Evolutionary conservation across 441 rosid genomes (phyloP).

Genomic region (Bocquillonia castaneifolia): DNA sequence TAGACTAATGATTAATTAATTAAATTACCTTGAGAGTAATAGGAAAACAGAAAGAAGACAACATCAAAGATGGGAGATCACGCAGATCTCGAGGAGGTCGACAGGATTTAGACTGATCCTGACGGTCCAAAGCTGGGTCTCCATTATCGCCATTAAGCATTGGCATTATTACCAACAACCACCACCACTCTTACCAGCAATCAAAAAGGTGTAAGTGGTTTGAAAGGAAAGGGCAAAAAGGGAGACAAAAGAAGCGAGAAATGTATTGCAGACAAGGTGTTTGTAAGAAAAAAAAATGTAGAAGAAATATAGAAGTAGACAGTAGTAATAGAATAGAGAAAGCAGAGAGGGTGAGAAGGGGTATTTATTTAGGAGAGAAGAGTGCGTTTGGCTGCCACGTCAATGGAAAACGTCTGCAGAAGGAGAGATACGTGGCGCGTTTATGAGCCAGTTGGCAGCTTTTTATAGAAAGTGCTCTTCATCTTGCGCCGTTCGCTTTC

Average conservation of each 20-base stretch:
- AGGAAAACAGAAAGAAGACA: slow-evolving; percentile 56
- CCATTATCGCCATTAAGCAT: slow-evolving; percentile 30
- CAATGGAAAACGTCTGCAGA: slow-evolving; percentile 30
- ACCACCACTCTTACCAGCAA: no score
- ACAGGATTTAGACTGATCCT: slow-evolving; percentile 27
- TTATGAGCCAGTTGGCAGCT: slow-evolving; percentile 33
- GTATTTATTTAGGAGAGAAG: slow-evolving; percentile 40
- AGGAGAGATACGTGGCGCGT: slow-evolving; percentile 37
- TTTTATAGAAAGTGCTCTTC: slow-evolving; percentile 23
- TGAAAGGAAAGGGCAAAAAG: neutral
- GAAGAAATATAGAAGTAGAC: neutral
- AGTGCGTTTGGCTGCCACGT: slow-evolving; percentile 47
- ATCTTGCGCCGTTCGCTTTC: slow-evolving; percentile 22
- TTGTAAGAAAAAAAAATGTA: neutral
- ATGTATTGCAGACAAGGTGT: neutral
- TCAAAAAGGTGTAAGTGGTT: neutral
- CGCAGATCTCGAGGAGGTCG: slow-evolving; percentile 37
- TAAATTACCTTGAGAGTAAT: slow-evolving; percentile 59
- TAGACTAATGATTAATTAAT: neutral
- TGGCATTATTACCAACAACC: slow-evolving; percentile 48
- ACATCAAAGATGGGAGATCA: slow-evolving; percentile 38
- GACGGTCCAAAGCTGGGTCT: slow-evolving; percentile 32
- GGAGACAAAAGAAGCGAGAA: neutral
- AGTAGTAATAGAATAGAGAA: neutral
- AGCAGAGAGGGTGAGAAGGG: neutral